phyloP scores from a whole-genome alignment of 2,329 filamentous ascomycete species.

The Sporothrix sp. region DNA sequence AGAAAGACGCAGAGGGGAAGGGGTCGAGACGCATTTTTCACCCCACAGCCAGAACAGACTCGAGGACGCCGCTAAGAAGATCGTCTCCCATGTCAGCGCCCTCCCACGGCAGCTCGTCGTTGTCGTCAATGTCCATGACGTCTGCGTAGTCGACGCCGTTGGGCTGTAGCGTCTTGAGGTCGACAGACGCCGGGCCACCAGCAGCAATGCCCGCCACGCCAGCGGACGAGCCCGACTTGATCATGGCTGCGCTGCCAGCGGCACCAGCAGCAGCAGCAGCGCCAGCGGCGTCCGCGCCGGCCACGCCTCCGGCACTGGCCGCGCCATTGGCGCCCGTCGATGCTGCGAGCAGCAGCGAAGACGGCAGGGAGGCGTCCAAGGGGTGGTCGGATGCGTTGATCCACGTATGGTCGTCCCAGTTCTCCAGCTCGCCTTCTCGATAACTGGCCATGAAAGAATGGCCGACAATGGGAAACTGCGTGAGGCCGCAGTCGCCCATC shows the following conservation, averaged over 20 bases:
- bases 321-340: constrained; percentile 3
- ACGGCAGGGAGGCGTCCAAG: not conserved
- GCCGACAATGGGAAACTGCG: constrained; percentile 66
- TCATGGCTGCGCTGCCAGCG: not conserved
- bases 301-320: not conserved
- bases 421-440: constrained; percentile 65
- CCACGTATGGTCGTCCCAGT: constrained; percentile 51
- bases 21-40: constrained; percentile 13
- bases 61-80: constrained; percentile 46
- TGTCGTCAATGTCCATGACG: constrained; percentile 48
- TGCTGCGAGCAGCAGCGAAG: not conserved
- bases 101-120: constrained; percentile 50
- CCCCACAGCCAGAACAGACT: constrained; percentile 43
- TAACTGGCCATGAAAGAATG: constrained; percentile 62
- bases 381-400: constrained; percentile 19
- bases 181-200: constrained; percentile 28
- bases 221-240: constrained; percentile 8
- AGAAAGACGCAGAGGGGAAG: not conserved
- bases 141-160: constrained; percentile 42
- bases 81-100: constrained; percentile 45
- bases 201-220: not conserved
- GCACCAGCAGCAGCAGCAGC: not conserved
- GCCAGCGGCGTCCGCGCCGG: not conserved
- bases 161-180: constrained; percentile 23
- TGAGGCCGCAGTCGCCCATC: constrained; percentile 65